Base-by-base conservation (phyloP, 768 basidiomycete genomes). In the Tylopilus plumbeoviolaceoides region DNA sequence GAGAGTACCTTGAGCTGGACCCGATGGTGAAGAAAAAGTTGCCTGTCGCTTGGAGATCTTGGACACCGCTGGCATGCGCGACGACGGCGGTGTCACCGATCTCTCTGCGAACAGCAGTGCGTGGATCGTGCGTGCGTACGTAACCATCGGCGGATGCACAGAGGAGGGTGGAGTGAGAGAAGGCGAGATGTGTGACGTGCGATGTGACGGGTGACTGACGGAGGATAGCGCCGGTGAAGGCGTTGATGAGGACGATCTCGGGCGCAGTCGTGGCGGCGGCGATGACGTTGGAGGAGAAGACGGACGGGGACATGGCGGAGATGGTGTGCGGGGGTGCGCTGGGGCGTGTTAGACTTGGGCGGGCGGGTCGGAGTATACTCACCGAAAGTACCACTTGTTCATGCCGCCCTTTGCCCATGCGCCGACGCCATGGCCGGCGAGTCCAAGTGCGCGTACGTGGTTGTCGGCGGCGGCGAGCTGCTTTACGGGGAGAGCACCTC, bases 11-110 rank as follows among this genome's bases (percentile, higher is more conserved):
- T 70, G 91, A 77, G 3, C 87, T 87, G 71, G 87, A 87, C 12
- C 95, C 95, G 59, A 93, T 90, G 7, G 90, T 91, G 62, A 89
- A 91, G 36, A 89, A 78, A 58, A 85, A 81, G 69, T 91, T 89
- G 3, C 90, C 91, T 39, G 81, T 78, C 0, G 79, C 79, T 59
- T 92, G 87, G 21, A 97, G 76, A 23, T 89, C 92, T 71, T 86
- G 85, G 23, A 97, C 77, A 5, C 91, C 91, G 48, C 85, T 83
- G 21, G 78, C 75, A 71, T 98, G 95, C 0, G 93, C 92, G 60
- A 82, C 84, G 18, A 90, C 78, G 8, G 79, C 72, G 57, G 71
- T 75, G 62, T 86, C 82, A 10, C 70, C 73, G 9, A 71, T 73
- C 43, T 77, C 72, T 50, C 78, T 73, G 53, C 71, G 77, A 36